Base-by-base conservation (phyloP, 352 stramenopile genomes). In the Phytophthora pseudosyringae region DNA sequence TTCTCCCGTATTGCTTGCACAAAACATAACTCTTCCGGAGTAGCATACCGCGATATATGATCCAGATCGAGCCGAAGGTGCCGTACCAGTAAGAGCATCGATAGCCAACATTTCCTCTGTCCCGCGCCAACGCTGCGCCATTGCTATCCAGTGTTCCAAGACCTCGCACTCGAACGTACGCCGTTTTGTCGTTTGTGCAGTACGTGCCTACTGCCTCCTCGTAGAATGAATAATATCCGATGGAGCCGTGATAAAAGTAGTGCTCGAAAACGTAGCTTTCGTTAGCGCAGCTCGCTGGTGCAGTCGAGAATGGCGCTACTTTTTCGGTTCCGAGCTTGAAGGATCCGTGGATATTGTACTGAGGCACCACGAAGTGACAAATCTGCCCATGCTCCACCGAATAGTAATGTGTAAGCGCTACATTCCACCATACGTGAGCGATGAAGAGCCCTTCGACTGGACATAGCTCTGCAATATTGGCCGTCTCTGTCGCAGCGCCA, bases 211-310 rank as follows among this genome's bases (percentile, higher is more conserved):
- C 26, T 2, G 50, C 67, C 48, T 75, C 67, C 33, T 71, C 61
- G 46, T 75, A 75, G 40, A 75, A 75, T 1, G 67, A 41, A 56
- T 60, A 71, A 31, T 71, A 75, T n/a, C 67, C 67, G 8, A 75
- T 61, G 15, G 39, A 63, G 7, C 56, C 67, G 21, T 75, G 67
- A 28, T 75, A 75, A 38, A 75, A 71, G 38, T 65, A 71, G 25
- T 75, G 61, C 4, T 71, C 40, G 18, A 75, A 62, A 13, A 40
- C 21, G 16, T 60, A 66, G 28, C 67, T 67, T 38, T 74, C 28
- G 4, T 48, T 38, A 0, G 9, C 33, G 10, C 50, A 67, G 12
- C 25, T 48, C 5, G 12, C 28, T 36, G 63, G 63, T 9, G 63
- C 47, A 32, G 55, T 67, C 12, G 29, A 32, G 2, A 18, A 59